phyloP scores from a whole-genome alignment of 164 flowering plant species.

The Brasenia schreberi region DNA sequence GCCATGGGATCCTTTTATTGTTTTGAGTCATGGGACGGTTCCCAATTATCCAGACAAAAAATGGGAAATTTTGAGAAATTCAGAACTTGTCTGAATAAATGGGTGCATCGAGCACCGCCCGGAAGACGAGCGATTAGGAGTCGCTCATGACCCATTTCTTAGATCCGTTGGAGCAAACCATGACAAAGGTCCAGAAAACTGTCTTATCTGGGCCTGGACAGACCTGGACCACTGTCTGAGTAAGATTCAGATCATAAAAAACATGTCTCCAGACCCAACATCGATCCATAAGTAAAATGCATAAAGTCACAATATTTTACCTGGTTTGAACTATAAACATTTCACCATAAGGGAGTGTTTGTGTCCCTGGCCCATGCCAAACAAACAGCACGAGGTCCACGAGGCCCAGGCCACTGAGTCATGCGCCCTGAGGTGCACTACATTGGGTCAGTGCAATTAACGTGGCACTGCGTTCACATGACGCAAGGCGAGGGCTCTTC shows the following conservation, averaged over 20 bases:
- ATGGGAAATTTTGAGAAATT: background rate
- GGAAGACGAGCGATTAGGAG: background rate
- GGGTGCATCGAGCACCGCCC: background rate
- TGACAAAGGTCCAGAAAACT: background rate
- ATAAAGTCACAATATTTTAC: too few species aligned
- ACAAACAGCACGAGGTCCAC: too few species aligned
- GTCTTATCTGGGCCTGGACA: background rate
- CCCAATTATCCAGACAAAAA: background rate
- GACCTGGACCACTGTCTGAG: background rate
- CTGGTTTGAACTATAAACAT: too few species aligned
- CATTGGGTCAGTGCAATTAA: too few species aligned
- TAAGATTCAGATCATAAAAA: too few species aligned
- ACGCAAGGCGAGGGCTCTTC: too few species aligned
- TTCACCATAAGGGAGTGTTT: too few species aligned
- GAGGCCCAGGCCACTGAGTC: too few species aligned
- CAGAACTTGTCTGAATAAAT: background rate
- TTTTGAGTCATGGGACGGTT: background rate
- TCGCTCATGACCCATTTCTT: background rate
- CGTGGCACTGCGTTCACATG: too few species aligned
- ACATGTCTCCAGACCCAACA: background rate
- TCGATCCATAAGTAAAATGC: background rate
- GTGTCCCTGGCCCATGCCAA: too few species aligned
- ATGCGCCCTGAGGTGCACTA: too few species aligned
- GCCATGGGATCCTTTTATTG: background rate
- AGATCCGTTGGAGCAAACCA: background rate